Evolutionary conservation across 169 alveolate genomes (phyloP), one percentile per base, ranked within the genome.

Genomic region (Plasmodium reichenowi): DNA sequence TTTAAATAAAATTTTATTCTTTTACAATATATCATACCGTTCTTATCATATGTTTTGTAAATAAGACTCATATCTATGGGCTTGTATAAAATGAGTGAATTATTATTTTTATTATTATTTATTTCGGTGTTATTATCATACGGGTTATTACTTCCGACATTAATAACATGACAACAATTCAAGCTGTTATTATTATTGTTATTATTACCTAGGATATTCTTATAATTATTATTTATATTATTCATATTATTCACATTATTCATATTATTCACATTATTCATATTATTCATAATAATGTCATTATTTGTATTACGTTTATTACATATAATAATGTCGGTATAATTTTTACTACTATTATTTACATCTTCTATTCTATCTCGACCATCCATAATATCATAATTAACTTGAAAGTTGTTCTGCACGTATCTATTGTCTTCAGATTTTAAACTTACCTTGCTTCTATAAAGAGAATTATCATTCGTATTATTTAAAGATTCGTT

Each of bases 11-110:
- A 80, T 48, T 67, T 80, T 17, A 80, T 68, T 56, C 26, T 24
- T 15, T 80, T 80, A 3, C 90, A 80, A 56, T 80, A 80, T n/a
- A 80, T 45, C 20, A 80, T 13, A 20, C 90, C 90, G 68, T 80
- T 80, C 17, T 80, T 70, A 60, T 80, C 90, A 29, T 80, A 80
- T 17, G 52, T 80, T 15, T 80, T 80, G 24, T 80, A 80, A 15
- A 80, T 80, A 67, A 15, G 68, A 68, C 90, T 80, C 90, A 80
- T 80, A 29, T 80, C 90, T 68, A 80, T 6, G 5, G 32, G 56
- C 7, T 54, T 80, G 7, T 70, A 47, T 13, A 68, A 10, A 26
- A 43, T 66, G 22, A 78, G 3, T 0, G 67, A 45, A 74, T 32
- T 74, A 43, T 74, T 74, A 12, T 15, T 4, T 7, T 10, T 50